Evolutionary conservation across 306 rosid genomes (phyloP).

Genomic region (Amphicarpaea edgeworthii): DNA sequence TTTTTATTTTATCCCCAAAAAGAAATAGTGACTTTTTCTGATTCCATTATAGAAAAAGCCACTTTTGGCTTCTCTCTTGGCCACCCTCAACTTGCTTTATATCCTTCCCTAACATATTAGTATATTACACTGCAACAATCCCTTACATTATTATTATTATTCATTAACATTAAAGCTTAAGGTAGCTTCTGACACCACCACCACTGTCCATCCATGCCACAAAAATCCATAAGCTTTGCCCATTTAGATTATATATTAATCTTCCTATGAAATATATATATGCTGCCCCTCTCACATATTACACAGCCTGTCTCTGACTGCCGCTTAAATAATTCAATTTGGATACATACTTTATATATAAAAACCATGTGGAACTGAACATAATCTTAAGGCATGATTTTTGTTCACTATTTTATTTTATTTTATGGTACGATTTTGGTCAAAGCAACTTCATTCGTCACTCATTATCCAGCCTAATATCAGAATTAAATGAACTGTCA

Average conservation of each 20-base stretch:
- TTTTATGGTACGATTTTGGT: not conserved
- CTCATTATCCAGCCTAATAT: not conserved
- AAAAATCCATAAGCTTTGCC: constrained; percentile 47
- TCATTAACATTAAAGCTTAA: constrained; percentile 36
- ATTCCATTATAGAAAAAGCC: constrained; percentile 44
- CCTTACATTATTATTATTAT: constrained; percentile 15
- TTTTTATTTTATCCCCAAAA: constrained; percentile 35
- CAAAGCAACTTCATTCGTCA: constrained; percentile 25
- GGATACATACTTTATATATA: not conserved
- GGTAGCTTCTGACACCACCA: constrained; percentile 59
- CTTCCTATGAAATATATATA: constrained; percentile 1
- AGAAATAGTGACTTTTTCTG: constrained; percentile 44
- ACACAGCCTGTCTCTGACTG: constrained; percentile 49
- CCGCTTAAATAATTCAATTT: constrained; percentile 30
- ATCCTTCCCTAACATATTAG: constrained; percentile 26
- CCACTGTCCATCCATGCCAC: constrained; percentile 51
- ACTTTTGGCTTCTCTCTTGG: constrained; percentile 50
- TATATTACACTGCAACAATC: not conserved
- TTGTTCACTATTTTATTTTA: constrained; percentile 18
- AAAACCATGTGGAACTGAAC: constrained; percentile 37
- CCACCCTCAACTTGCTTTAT: constrained; percentile 50
- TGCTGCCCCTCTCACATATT: constrained; percentile 10
- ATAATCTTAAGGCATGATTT: constrained; percentile 33
- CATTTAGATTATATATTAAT: constrained; percentile 27
- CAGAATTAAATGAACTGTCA: not conserved